Percentiles rank a stretch among this genome's conserved stretches.
Evolutionary conservation across 306 rosid genomes (phyloP).

Genomic region (Vigna trinervia): DNA sequence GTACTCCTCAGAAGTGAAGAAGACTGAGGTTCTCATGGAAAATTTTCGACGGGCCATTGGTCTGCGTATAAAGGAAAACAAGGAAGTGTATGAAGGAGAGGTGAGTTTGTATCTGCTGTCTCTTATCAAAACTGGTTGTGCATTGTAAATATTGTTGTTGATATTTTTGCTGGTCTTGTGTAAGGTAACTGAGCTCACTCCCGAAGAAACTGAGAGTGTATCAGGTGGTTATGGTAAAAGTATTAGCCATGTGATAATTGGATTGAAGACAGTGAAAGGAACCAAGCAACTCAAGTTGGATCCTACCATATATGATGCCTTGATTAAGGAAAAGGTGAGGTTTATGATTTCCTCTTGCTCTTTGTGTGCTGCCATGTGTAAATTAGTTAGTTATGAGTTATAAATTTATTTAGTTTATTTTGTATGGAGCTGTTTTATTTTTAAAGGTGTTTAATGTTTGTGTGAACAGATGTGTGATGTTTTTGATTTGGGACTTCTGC

Average conservation of each 20-base stretch:
- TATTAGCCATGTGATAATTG: constrained; percentile 96
- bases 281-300: constrained; percentile 96
- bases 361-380: not conserved
- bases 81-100: constrained; percentile 99
- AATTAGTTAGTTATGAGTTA: not conserved
- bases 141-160: constrained; percentile 16
- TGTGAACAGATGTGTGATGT: constrained; percentile 1
- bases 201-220: constrained; percentile 92
- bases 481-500: constrained; percentile 25
- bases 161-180: constrained; percentile 36
- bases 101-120: constrained; percentile 50
- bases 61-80: constrained; percentile 91
- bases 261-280: constrained; percentile 94
- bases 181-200: constrained; percentile 93
- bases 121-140: constrained; percentile 13
- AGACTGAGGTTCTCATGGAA: constrained; percentile 96
- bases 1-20: constrained; percentile 94
- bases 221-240: constrained; percentile 97
- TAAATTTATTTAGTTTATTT: not conserved
- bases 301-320: constrained; percentile 95
- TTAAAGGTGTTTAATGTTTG: constrained; percentile 22
- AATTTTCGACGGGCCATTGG: constrained; percentile 93
- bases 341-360: constrained; percentile 24
- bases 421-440: constrained; percentile 8
- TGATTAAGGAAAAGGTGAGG: constrained; percentile 87